Evolutionary conservation across 2,329 filamentous ascomycete genomes (phyloP), one percentile per base, ranked within the genome.

Genomic region (Aureobasidium namibiae): DNA sequence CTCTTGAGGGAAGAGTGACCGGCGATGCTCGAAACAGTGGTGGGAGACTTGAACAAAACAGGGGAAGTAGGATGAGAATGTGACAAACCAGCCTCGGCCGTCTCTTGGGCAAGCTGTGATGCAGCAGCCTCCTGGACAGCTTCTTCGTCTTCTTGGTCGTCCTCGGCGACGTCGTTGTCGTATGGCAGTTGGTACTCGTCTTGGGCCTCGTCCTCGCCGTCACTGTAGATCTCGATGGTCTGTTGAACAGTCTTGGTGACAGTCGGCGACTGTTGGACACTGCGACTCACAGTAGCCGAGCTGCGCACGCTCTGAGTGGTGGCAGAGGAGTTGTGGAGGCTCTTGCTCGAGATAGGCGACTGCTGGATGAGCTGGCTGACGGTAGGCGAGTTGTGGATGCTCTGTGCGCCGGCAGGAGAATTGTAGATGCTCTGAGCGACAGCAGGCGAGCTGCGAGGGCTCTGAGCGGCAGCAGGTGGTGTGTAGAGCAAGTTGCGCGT

Each of bases 1-100:
- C 36, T 42, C 36, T 54, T 54, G 36, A 23, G 13, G n/a, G 50
- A 33, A 13, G 24, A 9, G 21, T 16, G 24, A 16, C 36, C 50
- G 23, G 38, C 50, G 33, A 56, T 39, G 29, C 52, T 34, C 14
- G 52, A 14, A 45, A 16, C 14, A 38, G 42, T n/a, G 29, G 18
- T 24, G 21, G 24, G 38, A 16, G 36, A 23, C 39, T 41, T 54
- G 10, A 24, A 36, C 26, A 24, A 33, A 39, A 3, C 13, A 41
- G 50, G 36, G 38, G 36, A 38, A 31, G 38, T 41, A 31, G 36
- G 50, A 42, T 54, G 50, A 42, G 50, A 54, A 3, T 41, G 50
- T 41, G 36, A 54, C 50, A 42, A 54, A 54, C 50, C 50, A 54
- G 50, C 36, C 18, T 54, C 23, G 36, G 36, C 50, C 33, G 52